A percentile compares a stretch with the other conserved stretches of the same genome.
Evolutionary conservation across 192 early-diverging fungal genomes (phyloP).

Genomic region (Coemansia sp.): DNA sequence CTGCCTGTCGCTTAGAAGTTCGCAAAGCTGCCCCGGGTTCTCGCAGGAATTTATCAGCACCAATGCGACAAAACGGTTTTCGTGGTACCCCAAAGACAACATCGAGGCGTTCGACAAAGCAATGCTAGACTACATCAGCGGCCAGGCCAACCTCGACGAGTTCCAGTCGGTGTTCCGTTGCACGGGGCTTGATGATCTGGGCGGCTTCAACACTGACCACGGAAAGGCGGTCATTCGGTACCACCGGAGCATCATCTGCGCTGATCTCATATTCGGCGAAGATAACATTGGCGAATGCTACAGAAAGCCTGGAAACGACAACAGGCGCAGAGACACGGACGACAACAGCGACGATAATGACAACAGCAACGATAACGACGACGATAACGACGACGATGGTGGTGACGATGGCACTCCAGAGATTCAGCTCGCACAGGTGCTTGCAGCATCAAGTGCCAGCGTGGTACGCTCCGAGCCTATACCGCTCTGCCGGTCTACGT

Average conservation of each 20-base stretch:
- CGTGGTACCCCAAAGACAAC: conserved; percentile 49
- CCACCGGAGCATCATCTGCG: conserved; percentile 53
- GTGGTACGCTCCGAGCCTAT: conserved; percentile 17
- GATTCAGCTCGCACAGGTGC: conserved; percentile 30
- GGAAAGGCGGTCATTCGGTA: conserved; percentile 43
- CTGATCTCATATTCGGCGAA: conserved; percentile 44
- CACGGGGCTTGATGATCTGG: conserved; percentile 42
- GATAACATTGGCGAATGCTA: conserved; percentile 49
- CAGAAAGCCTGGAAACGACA: conserved; percentile 8
- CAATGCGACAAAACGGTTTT: conserved; percentile 45
- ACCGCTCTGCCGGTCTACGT: conserved; percentile 46
- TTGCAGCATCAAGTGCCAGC: conserved; percentile 22
- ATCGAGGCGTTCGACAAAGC: conserved; percentile 49
- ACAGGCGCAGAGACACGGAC: conserved; percentile 10
- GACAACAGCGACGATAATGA: conserved; percentile 6
- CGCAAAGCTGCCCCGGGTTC: conserved; percentile 52
- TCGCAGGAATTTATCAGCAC: conserved; percentile 45
- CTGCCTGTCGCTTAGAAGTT: conserved; percentile 41
- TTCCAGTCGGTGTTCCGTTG: conserved; percentile 55
- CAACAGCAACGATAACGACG: too few species aligned
- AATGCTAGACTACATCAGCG: conserved; percentile 47
- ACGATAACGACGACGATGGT: too few species aligned
- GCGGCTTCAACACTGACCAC: conserved; percentile 47
- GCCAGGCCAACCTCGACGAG: conserved; percentile 45
- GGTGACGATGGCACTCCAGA: conserved; percentile 16